These are phyloP conservation scores for Vickermania spadyakhi DNA, from an alignment of 208 protist genomes.

Conservation along the genomic window DNA sequence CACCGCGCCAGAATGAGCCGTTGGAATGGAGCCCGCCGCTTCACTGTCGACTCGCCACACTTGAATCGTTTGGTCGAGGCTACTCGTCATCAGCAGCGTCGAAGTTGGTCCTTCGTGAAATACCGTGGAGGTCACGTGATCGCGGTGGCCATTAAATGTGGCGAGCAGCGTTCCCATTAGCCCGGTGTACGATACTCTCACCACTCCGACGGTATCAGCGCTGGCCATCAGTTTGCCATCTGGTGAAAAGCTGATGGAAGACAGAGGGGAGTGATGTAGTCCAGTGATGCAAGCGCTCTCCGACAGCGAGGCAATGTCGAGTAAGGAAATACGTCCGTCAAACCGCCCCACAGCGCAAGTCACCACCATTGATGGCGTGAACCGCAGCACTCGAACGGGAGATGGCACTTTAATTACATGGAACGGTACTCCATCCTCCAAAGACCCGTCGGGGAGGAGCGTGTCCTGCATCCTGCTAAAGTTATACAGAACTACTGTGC, in stretches of 20 bases:
- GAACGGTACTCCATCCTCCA: slow-evolving; percentile 3
- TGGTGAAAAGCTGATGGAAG: slow-evolving; percentile 35
- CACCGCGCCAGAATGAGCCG: slow-evolving; percentile 32
- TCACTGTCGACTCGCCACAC: slow-evolving; percentile 23
- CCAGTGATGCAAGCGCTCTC: slow-evolving; percentile 23
- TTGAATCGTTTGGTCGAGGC: slow-evolving; percentile 37
- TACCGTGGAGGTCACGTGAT: slow-evolving; percentile 32
- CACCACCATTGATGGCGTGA: slow-evolving; percentile 51
- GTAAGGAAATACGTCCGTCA: slow-evolving; percentile 40
- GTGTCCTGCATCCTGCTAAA: background rate
- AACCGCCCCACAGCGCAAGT: slow-evolving; percentile 66
- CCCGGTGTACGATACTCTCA: slow-evolving; percentile 50
- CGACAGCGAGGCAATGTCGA: slow-evolving; percentile 45
- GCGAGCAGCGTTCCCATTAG: slow-evolving; percentile 39
- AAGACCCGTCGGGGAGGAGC: background rate
- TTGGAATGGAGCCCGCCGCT: slow-evolving; percentile 5
- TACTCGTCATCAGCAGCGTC: slow-evolving; percentile 19
- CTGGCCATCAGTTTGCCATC: slow-evolving; percentile 67
- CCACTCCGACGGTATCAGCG: slow-evolving; percentile 52
- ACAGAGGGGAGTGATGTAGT: slow-evolving; percentile 56
- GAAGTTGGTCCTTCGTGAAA: slow-evolving; percentile 21
- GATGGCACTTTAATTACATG: slow-evolving; percentile 7
- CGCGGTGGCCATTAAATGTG: slow-evolving; percentile 57
- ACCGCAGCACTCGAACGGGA: slow-evolving; percentile 46
- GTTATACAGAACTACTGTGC: slow-evolving; percentile 41